phyloP scores from a whole-genome alignment of 2,329 filamentous ascomycete genomes.

The Cladosporium halotolerans region DNA sequence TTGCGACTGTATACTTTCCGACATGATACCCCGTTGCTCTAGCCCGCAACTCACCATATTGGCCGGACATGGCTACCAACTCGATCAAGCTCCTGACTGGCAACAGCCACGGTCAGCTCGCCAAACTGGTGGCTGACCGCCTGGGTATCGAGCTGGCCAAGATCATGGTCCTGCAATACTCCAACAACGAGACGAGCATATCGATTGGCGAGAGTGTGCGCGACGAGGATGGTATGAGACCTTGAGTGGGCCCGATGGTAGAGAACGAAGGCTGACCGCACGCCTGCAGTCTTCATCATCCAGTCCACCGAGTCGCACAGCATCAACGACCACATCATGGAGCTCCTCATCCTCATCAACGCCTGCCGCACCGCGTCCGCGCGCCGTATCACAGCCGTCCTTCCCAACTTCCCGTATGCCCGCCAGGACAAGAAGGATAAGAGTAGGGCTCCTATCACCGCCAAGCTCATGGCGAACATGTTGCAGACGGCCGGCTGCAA shows the following conservation, averaged over 20 bases:
- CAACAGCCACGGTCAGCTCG: slow-evolving; percentile 68
- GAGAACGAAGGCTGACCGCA: slow-evolving; percentile 9
- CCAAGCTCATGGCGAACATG: slow-evolving; percentile 96
- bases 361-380: slow-evolving; percentile 83
- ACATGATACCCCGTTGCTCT: slow-evolving; percentile 15
- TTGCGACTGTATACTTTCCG: slow-evolving; percentile 8
- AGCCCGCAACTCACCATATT: neutral
- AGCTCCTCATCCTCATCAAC: slow-evolving; percentile 96
- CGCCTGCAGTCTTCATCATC: slow-evolving; percentile 70
- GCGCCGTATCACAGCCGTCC: slow-evolving; percentile 86
- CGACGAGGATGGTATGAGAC: slow-evolving; percentile 74
- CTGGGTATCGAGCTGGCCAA: slow-evolving; percentile 72
- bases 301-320: slow-evolving; percentile 93
- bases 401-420: slow-evolving; percentile 94
- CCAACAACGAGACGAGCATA: slow-evolving; percentile 81
- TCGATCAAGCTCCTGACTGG: slow-evolving; percentile 70
- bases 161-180: slow-evolving; percentile 76
- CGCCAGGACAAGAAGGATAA: slow-evolving; percentile 97
- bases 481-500: slow-evolving; percentile 89
- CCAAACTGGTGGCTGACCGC: slow-evolving; percentile 61
- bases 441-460: slow-evolving; percentile 91
- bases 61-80: slow-evolving; percentile 57
- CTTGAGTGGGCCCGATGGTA: neutral
- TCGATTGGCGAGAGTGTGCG: slow-evolving; percentile 93
- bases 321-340: slow-evolving; percentile 97